Base-by-base conservation (phyloP, 345 rosid genomes). In the Boechera divaricarpa region DNA sequence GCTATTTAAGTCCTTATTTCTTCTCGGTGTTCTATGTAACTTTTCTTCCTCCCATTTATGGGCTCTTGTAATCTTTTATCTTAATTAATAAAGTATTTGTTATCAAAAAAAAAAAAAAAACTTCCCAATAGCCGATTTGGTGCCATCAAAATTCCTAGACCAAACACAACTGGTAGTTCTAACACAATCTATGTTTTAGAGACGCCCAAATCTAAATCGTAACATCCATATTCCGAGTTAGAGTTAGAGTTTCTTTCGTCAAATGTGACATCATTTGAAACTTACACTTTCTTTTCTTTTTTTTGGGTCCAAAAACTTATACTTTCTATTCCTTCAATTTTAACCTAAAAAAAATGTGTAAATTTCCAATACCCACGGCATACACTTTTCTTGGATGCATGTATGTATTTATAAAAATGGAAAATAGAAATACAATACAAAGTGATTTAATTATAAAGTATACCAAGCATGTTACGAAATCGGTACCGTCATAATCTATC, bases 401-500 rank as follows among this genome's bases (percentile, higher is more conserved):
- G 38, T 6, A 6, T 12, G 18, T 45, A 1, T 28, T 26, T 26
- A 52, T 24, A 52, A n/a, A 32, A 26, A 10, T 41, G 11, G 11
- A 42, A 10, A 18, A 62, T 7, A 13, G 7, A 63, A 42, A 4
- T 26, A 28, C 51, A 26, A 41, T 3, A 13, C 12, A 41, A 10
- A 7, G 1, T 15, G 8, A 9, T 29, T 28, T 63, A 26, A 13
- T 63, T 16, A 52, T 29, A n/a, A 21, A 36, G 13, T 60, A 72
- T 35, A 35, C 49, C 29, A 28, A 28, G 28, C 32, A 70, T 45
- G 29, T 60, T 59, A 71, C 47, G 15, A 48, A 38, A 72, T 28
- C 15, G 41, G n/a, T 16, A 67, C 11, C 11, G 5, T 42, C 53
- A 24, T 54, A 53, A 55, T 57, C 15, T 58, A 66, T 75, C 72